Conservation (phyloP, 176 grass and related monocot species). For the Bromus sterilis region DNA sequence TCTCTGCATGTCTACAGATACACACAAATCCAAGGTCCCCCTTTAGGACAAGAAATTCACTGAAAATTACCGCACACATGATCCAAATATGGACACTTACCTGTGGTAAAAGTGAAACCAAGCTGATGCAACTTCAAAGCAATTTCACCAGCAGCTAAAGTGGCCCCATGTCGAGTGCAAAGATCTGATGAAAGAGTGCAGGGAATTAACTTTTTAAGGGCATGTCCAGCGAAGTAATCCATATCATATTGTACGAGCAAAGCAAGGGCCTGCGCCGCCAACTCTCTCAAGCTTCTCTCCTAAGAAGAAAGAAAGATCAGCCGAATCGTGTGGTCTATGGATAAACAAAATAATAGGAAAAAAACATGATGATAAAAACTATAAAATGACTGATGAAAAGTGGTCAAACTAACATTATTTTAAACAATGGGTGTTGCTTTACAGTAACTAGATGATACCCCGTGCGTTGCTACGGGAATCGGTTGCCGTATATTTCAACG, state of each 20-base stretch:
- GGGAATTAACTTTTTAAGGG: constrained; percentile 72
- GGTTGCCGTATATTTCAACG: too few species aligned
- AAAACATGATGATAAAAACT: neutral
- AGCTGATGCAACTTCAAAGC: constrained; percentile 58
- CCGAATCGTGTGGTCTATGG: constrained; percentile 20
- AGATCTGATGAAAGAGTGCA: constrained; percentile 83
- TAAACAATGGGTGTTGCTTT: neutral
- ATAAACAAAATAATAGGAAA: constrained; percentile 2
- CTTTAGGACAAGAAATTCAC: constrained; percentile 9
- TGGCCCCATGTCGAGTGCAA: constrained; percentile 94
- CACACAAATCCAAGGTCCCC: neutral
- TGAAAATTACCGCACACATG: constrained; percentile 4
- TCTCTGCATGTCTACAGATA: constrained; percentile 68
- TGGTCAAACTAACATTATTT: neutral
- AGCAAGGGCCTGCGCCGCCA: constrained; percentile 76
- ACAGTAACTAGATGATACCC: too few species aligned
- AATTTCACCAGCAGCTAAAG: constrained; percentile 82
- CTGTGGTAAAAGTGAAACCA: constrained; percentile 55
- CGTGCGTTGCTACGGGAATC: too few species aligned
- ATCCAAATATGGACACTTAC: constrained; percentile 22
- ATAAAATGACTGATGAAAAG: neutral
- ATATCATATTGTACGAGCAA: constrained; percentile 83
- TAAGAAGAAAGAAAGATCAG: constrained; percentile 39
- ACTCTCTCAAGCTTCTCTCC: constrained; percentile 79
- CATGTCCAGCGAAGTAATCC: constrained; percentile 63